Base-by-base conservation (phyloP, 2,329 filamentous ascomycete species). In the Calcarisporium arbuscula region DNA sequence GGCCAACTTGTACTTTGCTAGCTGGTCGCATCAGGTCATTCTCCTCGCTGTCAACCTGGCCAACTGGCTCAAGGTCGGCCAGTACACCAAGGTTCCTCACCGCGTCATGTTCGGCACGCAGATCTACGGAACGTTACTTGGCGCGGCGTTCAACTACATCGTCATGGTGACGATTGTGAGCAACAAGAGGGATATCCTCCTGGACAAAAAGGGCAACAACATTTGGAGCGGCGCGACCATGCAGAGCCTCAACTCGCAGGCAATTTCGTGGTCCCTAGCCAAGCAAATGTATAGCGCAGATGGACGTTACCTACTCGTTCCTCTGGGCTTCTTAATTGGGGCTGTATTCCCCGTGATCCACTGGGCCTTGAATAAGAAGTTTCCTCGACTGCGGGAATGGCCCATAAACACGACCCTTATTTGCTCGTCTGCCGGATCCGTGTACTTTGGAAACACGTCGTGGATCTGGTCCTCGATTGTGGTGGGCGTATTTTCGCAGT, bases 181-280 rank as follows among this genome's bases (percentile, higher is more conserved):
- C 6, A 57, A 58, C 34, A 64, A 69, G 39, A 50, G 54, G 3
- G 53, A 62, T 1, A 58, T 67, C 18, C 54, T 72, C 1, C 43
- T 56, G 5, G 53, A 59, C 15, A 55, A 64, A 7, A 45, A 66
- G 30, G 67, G 49, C 1, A 60, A 54, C 31, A 62, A 61, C 39
- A 60, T 67, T 27, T 72, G 68, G 67, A 65, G 61, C 18, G 67
- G 69, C 12, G 60, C 65, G 2, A 57, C 57, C n/a, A 56, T 71
- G 8, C 67, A 72, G 42, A 54, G 54, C 5, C 58, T 61, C 50
- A 72, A 72, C 39, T 57, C 64, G 1, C 40, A 47, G 16, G 48
- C 50, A 2, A 45, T 49, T 6, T 48, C 50, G 0, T 52, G 50
- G 50, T 36, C 51, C 4, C 49, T 67, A n/a, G 58, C 64, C 6